phyloP scores from a whole-genome alignment of 2,329 filamentous ascomycete species.

The Trichoderma guizhouense region DNA sequence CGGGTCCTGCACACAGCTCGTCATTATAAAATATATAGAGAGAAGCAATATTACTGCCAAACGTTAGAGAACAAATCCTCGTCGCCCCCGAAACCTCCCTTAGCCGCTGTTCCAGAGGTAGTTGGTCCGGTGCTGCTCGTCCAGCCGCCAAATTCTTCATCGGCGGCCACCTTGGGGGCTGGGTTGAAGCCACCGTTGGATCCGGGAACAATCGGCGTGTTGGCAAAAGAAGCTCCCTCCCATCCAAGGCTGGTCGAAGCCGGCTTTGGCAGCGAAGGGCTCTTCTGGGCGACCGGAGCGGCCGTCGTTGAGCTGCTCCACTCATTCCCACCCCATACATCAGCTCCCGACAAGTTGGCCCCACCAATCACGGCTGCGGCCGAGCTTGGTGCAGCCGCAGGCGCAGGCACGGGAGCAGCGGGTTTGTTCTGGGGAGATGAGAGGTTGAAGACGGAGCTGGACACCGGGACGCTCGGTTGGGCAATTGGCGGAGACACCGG shows the following conservation, averaged over 20 bases:
- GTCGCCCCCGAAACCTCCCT: conserved; percentile 59
- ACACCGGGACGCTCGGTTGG: conserved; percentile 39
- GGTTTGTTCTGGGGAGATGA: conserved; percentile 52
- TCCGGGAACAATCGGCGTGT: conserved; percentile 58
- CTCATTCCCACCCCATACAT: conserved; percentile 84
- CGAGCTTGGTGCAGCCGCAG: conserved; percentile 27
- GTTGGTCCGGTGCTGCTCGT: conserved; percentile 62
- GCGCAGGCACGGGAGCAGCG: conserved; percentile 36
- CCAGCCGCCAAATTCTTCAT: conserved; percentile 97
- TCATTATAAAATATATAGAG: conserved; percentile 1
- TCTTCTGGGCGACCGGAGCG: conserved; percentile 58
- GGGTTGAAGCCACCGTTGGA: conserved; percentile 62
- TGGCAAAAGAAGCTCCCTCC: conserved; percentile 53
- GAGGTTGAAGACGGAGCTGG: conserved; percentile 77
- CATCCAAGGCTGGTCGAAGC: conserved; percentile 62
- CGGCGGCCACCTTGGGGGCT: conserved; percentile 70
- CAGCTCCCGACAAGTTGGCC: conserved; percentile 49
- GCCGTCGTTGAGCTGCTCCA: conserved; percentile 57
- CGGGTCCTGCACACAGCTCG: neutral
- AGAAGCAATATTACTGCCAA: conserved; percentile 62
- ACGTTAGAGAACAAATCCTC: conserved; percentile 96
- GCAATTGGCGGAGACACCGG: conserved; percentile 43
- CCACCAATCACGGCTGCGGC: conserved; percentile 38
- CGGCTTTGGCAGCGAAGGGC: conserved; percentile 45
- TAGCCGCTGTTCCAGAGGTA: conserved; percentile 48